Evolutionary conservation across 2,329 filamentous ascomycete species (phyloP), one percentile per base, ranked within the genome.

Genomic region (Kalmusia sp.): DNA sequence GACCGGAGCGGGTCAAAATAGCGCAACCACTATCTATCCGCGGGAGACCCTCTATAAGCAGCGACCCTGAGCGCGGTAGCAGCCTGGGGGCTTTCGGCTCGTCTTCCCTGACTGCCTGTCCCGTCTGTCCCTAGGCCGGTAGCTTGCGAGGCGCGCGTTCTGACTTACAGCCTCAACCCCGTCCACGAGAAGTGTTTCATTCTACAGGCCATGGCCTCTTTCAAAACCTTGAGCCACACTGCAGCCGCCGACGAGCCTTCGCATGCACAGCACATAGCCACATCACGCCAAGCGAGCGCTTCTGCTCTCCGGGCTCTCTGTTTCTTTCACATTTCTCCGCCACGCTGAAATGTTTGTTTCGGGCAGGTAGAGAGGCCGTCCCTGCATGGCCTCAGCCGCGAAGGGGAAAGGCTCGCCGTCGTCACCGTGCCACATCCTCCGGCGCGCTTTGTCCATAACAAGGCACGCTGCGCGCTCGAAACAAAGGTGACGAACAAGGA

Each of bases 181-280:
- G 12, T 8, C 15, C 30, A 8, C n/a, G 4, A n/a, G 14, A 14
- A 22, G 14, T 30, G 14, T 46, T 38, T 38, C 35, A 38, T 30
- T 11, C 14, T 34, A 21, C n/a, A n/a, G n/a, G n/a, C n/a, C n/a
- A n/a, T n/a, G n/a, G n/a, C n/a, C n/a, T n/a, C n/a, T n/a, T n/a
- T n/a, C n/a, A n/a, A n/a, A n/a, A n/a, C 22, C 44, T 33, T 47
- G 19, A 31, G 44, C 44, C 44, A 38, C 33, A 33, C 31, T 28
- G 24, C 44, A 47, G 44, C 44, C 44, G 44, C 44, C 44, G 22
- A 30, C 22, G 15, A 37, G 33, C 33, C 14, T 21, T 28, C 27
- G 27, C 27, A 28, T 38, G 44, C 44, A 28, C 3, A 37, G 12
- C 15, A 28, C 33, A 47, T 47, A 28, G 33, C 44, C 44, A 47